Percentiles rank a stretch among this genome's conserved stretches.
Conservation (phyloP, 169 alveolate genomes). For the Cryptosporidium sp. region DNA sequence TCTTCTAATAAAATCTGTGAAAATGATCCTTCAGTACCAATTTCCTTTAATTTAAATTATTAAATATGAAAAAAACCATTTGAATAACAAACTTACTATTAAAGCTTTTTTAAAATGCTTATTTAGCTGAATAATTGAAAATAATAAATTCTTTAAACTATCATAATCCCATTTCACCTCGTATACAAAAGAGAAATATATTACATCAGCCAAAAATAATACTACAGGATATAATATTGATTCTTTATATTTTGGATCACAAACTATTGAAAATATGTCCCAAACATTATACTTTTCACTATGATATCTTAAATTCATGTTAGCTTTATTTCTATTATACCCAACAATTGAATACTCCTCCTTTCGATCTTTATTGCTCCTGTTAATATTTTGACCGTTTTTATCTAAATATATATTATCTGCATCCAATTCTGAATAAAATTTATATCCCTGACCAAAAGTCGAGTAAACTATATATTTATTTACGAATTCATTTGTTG, state of each 20-base stretch:
- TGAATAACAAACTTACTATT: slow-evolving; percentile 39
- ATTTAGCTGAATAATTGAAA: slow-evolving; percentile 16
- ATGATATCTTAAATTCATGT: not conserved
- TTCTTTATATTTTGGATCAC: slow-evolving; percentile 68
- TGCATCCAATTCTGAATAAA: slow-evolving; percentile 43
- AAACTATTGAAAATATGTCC: slow-evolving; percentile 49
- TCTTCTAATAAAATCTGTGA: slow-evolving; percentile 33
- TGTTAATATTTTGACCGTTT: slow-evolving; percentile 3
- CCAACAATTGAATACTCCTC: slow-evolving; percentile 47
- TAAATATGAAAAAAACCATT: not conserved
- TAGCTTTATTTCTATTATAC: not conserved
- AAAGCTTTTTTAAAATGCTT: slow-evolving; percentile 62
- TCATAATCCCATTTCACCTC: slow-evolving; percentile 40
- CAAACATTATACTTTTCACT: slow-evolving; percentile 33
- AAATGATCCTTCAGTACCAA: slow-evolving; percentile 38
- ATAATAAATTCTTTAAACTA: slow-evolving; percentile 40
- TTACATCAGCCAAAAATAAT: slow-evolving; percentile 38
- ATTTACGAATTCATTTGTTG: slow-evolving; percentile 16
- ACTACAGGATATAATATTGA: slow-evolving; percentile 45
- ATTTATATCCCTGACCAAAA: slow-evolving; percentile 64
- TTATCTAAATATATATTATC: slow-evolving; percentile 57
- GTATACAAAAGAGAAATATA: slow-evolving; percentile 64
- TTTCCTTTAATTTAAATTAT: slow-evolving; percentile 29
- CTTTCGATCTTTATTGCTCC: not conserved
- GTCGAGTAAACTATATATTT: slow-evolving; percentile 6